phyloP scores from a whole-genome alignment of 768 basidiomycete species.

The Infundibulicybe gibba region DNA sequence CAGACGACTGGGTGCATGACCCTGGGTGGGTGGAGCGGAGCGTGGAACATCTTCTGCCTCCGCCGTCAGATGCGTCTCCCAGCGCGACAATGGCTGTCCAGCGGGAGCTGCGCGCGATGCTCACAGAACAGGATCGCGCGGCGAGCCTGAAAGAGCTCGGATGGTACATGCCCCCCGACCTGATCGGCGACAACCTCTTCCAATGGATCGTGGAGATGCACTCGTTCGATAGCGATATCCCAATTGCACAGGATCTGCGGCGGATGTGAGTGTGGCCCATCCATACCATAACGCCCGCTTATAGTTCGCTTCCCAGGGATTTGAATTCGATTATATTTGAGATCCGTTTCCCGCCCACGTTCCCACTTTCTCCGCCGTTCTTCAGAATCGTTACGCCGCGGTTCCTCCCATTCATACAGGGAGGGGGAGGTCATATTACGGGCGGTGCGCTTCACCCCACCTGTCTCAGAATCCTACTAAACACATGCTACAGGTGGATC shows the following conservation, averaged over 20 bases:
- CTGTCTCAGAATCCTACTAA: background rate
- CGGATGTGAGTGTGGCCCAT: slow-evolving; percentile 23
- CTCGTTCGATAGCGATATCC: slow-evolving; percentile 59
- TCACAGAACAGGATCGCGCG: slow-evolving; percentile 53
- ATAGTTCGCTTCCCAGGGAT: slow-evolving; percentile 26
- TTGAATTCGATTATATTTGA: slow-evolving; percentile 71
- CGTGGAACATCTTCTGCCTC: slow-evolving; percentile 49
- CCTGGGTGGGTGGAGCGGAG: slow-evolving; percentile 40
- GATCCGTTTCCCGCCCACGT: slow-evolving; percentile 63
- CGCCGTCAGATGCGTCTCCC: slow-evolving; percentile 53
- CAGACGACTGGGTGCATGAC: slow-evolving; percentile 55
- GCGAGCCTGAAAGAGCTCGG: slow-evolving; percentile 51
- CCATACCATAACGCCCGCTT: background rate
- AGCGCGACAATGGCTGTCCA: slow-evolving; percentile 56
- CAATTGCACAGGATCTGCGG: slow-evolving; percentile 59
- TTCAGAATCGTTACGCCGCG: slow-evolving; percentile 74
- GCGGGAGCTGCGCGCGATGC: slow-evolving; percentile 57
- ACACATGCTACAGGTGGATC: slow-evolving; percentile 46
- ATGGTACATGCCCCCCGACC: slow-evolving; percentile 69
- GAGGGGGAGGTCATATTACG: slow-evolving; percentile 70
- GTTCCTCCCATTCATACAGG: slow-evolving; percentile 66
- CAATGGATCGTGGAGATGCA: slow-evolving; percentile 76
- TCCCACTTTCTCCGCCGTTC: slow-evolving; percentile 70
- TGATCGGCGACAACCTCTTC: slow-evolving; percentile 64
- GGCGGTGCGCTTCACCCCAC: slow-evolving; percentile 33